Conservation (phyloP, 225 moss, liverwort and hornwort species). For the Sphagnum contortum region DNA sequence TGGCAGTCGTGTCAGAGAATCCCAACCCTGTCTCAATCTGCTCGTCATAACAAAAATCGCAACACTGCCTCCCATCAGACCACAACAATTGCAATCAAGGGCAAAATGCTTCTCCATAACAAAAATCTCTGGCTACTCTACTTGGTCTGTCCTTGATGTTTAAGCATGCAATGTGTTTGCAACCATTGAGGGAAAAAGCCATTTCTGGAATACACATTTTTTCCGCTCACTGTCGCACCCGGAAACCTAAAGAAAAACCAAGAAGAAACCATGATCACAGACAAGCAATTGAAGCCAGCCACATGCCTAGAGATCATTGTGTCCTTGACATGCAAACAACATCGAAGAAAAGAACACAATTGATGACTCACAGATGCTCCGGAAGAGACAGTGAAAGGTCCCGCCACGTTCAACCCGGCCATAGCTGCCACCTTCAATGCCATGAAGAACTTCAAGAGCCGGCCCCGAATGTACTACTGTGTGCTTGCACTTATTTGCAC, state of each 20-base stretch:
- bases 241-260: not conserved
- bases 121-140: not conserved
- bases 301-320: not conserved
- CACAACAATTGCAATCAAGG: not conserved
- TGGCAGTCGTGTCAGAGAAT: slow-evolving; percentile 49
- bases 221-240: not conserved
- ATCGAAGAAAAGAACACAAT: not conserved
- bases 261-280: not conserved
- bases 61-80: not conserved
- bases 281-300: not conserved
- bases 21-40: slow-evolving; percentile 50
- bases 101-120: not conserved
- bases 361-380: slow-evolving; percentile 20
- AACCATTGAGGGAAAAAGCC: not conserved
- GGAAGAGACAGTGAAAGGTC: slow-evolving; percentile 12
- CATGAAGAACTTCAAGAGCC: slow-evolving; percentile 8
- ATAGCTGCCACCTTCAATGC: slow-evolving; percentile 34
- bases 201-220: not conserved
- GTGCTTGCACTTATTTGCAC: too few species aligned
- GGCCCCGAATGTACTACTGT: too few species aligned
- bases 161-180: too few species aligned
- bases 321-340: not conserved
- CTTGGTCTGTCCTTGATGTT: not conserved
- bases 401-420: slow-evolving; percentile 29
- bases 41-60: slow-evolving; percentile 5